Percentiles rank a stretch among this genome's conserved stretches.
These are phyloP conservation scores for Suhomyces kunorum DNA, from an alignment of 1,139 yeast species.

Conservation along the genomic window DNA sequence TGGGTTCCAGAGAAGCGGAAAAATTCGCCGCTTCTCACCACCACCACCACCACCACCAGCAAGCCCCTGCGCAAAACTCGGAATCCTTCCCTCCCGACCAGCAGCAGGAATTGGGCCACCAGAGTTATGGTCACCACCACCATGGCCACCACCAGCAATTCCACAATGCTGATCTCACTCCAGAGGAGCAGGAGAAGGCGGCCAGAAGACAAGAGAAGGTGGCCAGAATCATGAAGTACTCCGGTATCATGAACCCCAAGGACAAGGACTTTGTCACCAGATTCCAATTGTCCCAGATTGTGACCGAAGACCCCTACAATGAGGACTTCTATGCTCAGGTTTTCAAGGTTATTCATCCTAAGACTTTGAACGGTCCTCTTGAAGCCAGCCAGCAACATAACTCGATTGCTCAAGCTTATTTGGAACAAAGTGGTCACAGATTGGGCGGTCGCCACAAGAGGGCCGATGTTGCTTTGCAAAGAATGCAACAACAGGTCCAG, in stretches of 20 bases:
- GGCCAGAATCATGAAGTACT: slow-evolving; percentile 73
- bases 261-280: slow-evolving; percentile 95
- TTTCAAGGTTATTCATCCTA: slow-evolving; percentile 75
- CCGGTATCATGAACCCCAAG: slow-evolving; percentile 95
- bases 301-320: slow-evolving; percentile 94
- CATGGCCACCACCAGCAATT: slow-evolving; percentile 14
- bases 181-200: slow-evolving; percentile 54
- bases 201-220: slow-evolving; percentile 78
- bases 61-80: background rate
- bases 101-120: slow-evolving; percentile 5
- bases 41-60: slow-evolving; percentile 9
- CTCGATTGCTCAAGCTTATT: slow-evolving; percentile 90
- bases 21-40: too few species aligned
- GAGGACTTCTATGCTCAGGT: slow-evolving; percentile 98
- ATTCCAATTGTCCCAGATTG: slow-evolving; percentile 92
- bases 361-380: slow-evolving; percentile 50
- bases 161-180: slow-evolving; percentile 37
- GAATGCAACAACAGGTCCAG: slow-evolving; percentile 98
- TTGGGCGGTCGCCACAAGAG: slow-evolving; percentile 84
- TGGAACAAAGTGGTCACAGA: slow-evolving; percentile 91
- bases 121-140: slow-evolving; percentile 9
- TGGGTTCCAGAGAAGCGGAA: slow-evolving; percentile 44
- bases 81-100: slow-evolving; percentile 3
- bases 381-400: slow-evolving; percentile 49
- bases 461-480: slow-evolving; percentile 92